These are phyloP conservation scores for Macadamia integrifolia DNA, from an alignment of 164 flowering plant genomes.

Conservation along the genomic window DNA sequence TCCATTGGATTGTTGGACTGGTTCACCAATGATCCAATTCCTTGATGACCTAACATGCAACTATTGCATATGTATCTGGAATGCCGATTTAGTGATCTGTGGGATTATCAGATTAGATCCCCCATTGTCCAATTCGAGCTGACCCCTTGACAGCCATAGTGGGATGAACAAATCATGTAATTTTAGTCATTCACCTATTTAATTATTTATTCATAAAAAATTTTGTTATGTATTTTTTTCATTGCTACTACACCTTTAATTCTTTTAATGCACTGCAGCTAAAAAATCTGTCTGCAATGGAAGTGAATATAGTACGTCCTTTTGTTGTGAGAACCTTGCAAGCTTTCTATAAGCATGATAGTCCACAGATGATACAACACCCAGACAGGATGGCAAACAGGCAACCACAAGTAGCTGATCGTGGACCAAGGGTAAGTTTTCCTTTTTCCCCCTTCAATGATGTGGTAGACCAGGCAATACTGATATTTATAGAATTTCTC, in stretches of 20 bases:
- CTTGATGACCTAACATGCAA: no score
- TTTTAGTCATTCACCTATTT: not conserved
- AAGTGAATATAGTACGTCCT: constrained; percentile 84
- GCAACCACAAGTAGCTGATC: constrained; percentile 40
- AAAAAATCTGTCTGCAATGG: constrained; percentile 86
- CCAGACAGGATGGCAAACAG: constrained; percentile 33
- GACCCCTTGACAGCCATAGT: no score
- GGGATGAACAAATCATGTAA: not conserved
- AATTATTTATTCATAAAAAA: no score
- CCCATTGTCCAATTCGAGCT: no score
- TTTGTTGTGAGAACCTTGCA: constrained; percentile 75
- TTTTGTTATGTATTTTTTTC: not conserved
- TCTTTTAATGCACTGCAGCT: constrained; percentile 37
- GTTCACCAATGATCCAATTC: no score
- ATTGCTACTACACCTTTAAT: not conserved
- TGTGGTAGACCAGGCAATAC: not conserved
- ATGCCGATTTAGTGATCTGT: not conserved
- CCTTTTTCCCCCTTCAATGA: not conserved
- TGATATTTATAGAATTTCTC: no score
- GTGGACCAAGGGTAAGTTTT: constrained; percentile 56
- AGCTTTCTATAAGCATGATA: constrained; percentile 80
- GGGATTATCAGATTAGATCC: no score
- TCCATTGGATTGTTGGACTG: no score
- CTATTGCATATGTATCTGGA: not conserved
- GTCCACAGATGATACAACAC: constrained; percentile 62